Conservation (phyloP, 2,329 filamentous ascomycete species). For the Fusarium sp. region DNA sequence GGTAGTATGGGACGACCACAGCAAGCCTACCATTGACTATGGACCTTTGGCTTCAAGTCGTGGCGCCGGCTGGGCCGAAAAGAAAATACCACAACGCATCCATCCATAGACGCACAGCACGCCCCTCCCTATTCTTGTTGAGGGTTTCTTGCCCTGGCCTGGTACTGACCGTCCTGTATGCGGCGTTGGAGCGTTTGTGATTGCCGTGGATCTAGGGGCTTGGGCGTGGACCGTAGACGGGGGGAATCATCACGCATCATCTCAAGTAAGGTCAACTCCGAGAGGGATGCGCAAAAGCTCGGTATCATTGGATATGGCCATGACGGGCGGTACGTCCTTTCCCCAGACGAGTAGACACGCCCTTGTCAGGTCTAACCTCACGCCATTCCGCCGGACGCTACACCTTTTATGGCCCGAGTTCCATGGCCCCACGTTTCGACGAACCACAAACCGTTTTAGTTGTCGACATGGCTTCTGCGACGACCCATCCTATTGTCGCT, state of each 20-base stretch:
- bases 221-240: constrained; percentile 24
- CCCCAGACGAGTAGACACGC: constrained; percentile 42
- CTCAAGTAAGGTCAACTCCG: constrained; percentile 33
- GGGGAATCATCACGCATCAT: constrained; percentile 38
- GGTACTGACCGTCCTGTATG: not conserved
- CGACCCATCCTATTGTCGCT: constrained; percentile 39
- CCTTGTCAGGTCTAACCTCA: constrained; percentile 43
- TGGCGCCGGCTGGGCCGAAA: constrained; percentile 37
- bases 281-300: constrained; percentile 25
- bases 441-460: constrained; percentile 37
- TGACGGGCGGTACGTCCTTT: constrained; percentile 30
- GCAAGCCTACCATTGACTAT: constrained; percentile 35
- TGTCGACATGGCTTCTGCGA: constrained; percentile 31
- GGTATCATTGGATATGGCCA: constrained; percentile 32
- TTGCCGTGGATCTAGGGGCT: constrained; percentile 38
- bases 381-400: constrained; percentile 48
- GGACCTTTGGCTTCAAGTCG: constrained; percentile 38
- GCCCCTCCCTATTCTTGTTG: constrained; percentile 16
- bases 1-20: constrained; percentile 38
- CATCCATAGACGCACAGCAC: constrained; percentile 13
- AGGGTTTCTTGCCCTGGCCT: constrained; percentile 29
- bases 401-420: constrained; percentile 45
- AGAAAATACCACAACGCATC: constrained; percentile 16
- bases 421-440: constrained; percentile 46
- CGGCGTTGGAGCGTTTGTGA: constrained; percentile 22